A percentile compares a stretch with the other conserved stretches of the same genome.
phyloP scores from a whole-genome alignment of 345 rosid species.

The Clausena lansium region DNA sequence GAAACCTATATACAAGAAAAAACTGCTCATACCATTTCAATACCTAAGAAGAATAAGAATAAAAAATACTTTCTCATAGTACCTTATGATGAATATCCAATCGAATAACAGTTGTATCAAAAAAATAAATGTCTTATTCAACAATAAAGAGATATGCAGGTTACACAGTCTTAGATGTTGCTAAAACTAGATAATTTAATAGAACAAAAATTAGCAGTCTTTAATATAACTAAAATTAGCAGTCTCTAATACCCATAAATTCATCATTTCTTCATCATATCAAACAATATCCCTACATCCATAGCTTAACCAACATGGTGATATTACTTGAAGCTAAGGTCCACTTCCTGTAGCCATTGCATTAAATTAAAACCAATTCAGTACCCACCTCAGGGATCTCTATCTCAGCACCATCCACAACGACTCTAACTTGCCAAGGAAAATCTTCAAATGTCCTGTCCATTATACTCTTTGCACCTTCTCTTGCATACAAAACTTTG shows the following conservation, averaged over 20 bases:
- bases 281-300: background rate
- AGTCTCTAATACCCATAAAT: background rate
- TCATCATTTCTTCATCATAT: background rate
- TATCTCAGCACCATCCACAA: constrained; percentile 80
- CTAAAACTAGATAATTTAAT: background rate
- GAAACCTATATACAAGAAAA: background rate
- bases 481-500: constrained; percentile 87
- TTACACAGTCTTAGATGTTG: background rate
- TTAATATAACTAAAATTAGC: background rate
- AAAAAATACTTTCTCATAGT: background rate
- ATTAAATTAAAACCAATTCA: background rate
- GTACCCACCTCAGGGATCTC: constrained; percentile 86
- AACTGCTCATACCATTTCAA: background rate
- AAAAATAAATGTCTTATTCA: background rate
- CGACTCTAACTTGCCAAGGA: constrained; percentile 82
- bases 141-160: background rate
- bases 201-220: too few relatives aligned
- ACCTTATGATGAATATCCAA: background rate
- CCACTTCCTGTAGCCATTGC: background rate
- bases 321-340: background rate
- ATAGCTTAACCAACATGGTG: background rate
- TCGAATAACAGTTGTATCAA: too few relatives aligned
- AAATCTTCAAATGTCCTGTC: constrained; percentile 85
- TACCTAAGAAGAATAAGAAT: background rate
- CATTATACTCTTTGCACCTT: constrained; percentile 92